A percentile compares a stretch with the other conserved stretches of the same genome.
phyloP scores from a whole-genome alignment of 176 grass and related monocot species.

The Rhynchospora pubera region DNA sequence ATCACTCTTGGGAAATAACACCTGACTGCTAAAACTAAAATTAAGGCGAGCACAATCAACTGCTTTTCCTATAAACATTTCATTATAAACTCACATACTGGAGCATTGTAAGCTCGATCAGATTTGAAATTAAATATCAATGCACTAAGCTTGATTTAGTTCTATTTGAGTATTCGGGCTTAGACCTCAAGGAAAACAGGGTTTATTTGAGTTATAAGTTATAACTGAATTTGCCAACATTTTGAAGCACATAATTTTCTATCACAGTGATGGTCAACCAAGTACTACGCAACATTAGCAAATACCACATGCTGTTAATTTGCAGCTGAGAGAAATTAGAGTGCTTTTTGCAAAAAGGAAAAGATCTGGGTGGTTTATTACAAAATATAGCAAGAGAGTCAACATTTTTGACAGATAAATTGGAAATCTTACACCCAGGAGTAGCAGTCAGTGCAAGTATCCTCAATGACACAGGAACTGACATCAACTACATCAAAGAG shows the following conservation, averaged over 20 bases:
- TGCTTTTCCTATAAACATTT: background rate
- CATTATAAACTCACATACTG: background rate
- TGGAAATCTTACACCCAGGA: conserved; percentile 77
- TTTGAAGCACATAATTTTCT: background rate
- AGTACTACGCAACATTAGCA: background rate
- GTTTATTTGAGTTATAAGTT: background rate
- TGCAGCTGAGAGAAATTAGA: background rate
- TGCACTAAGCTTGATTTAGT: background rate
- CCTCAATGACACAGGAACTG: conserved; percentile 58
- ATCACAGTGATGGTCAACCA: background rate
- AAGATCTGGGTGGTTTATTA: background rate
- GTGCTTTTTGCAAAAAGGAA: background rate
- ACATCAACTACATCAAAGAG: conserved; percentile 49
- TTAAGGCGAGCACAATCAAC: background rate
- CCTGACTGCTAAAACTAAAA: background rate
- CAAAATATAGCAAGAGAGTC: background rate
- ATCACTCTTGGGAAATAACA: background rate
- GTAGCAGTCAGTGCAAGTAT: conserved; percentile 95
- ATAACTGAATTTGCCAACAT: too few relatives aligned
- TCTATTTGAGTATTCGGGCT: background rate
- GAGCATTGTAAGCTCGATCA: background rate
- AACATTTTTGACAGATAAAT: conserved; percentile 17
- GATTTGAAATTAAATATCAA: background rate
- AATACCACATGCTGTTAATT: background rate
- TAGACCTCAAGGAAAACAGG: background rate